Evolutionary conservation across 768 basidiomycete species (phyloP), one percentile per base, ranked within the genome.

Genomic region (Amylocystis lapponica): DNA sequence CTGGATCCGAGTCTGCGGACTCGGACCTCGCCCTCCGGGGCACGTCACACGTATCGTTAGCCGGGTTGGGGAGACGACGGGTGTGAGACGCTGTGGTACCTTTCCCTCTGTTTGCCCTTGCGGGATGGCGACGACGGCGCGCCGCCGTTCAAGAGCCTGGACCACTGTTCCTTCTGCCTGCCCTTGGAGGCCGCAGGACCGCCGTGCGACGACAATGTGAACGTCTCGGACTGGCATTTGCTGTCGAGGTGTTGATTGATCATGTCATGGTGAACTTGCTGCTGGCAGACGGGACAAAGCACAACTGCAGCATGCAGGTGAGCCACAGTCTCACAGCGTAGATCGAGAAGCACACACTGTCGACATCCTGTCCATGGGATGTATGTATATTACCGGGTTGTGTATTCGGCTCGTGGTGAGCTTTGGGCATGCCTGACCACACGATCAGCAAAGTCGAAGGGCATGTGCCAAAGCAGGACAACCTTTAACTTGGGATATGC

Each of bases 191-290:
- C 27, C 42, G 22, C 67, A 48, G 20, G 27, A 50, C 41, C 39
- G 42, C 35, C 46, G 49, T 43, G 11, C 6, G 39, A 53, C 35
- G 33, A 30, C 17, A 39, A 41, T 26, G 50, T 47, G n/a, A 56
- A 45, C 45, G 63, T 45, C 55, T 46, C 27, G 3, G 49, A 38
- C 17, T 46, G 68, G 55, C 83, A 91, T 6, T 68, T 67, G 32
- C 70, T 71, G 47, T 89, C 86, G 45, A 90, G 71, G 55, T 91
- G 87, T 5, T 49, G 41, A 47, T 88, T 84, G 43, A 89, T 78
- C 9, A 49, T 57, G 12, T 67, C 62, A 26, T 68, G 70, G 19
- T 62, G 66, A 19, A 86, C 68, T 9, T 43, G 52, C 33, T 63
- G 65, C 13, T 59, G 50, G 50, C 87, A 91, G 39, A 86, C 46